phyloP scores from a whole-genome alignment of 805 yeast species.

The Lachancea thermotolerans region DNA sequence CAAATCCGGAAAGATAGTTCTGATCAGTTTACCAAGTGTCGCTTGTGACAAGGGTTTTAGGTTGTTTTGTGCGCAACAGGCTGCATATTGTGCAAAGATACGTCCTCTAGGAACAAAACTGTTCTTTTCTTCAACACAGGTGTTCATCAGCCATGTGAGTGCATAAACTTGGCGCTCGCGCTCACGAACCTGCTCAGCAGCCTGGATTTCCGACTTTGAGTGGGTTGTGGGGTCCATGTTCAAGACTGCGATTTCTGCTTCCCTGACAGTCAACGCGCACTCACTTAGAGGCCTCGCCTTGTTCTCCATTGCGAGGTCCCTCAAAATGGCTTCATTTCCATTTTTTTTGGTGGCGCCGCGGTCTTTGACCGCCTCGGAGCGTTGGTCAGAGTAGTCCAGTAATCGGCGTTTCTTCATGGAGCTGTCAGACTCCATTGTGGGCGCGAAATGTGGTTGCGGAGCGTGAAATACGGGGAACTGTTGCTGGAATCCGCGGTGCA shows the following conservation, averaged over 20 bases:
- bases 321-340: constrained; percentile 25
- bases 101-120: constrained; percentile 59
- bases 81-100: constrained; percentile 61
- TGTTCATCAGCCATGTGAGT: constrained; percentile 67
- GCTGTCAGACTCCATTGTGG: constrained; percentile 1
- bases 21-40: constrained; percentile 67
- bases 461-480: constrained; percentile 5
- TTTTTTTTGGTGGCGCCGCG: constrained; percentile 6
- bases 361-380: neutral
- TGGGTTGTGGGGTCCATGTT: constrained; percentile 27
- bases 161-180: constrained; percentile 73
- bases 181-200: constrained; percentile 39
- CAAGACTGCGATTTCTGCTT: constrained; percentile 34
- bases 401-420: constrained; percentile 1
- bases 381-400: constrained; percentile 2
- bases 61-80: constrained; percentile 46
- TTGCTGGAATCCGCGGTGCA: constrained; percentile 5
- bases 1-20: constrained; percentile 56
- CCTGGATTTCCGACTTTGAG: constrained; percentile 24
- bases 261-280: constrained; percentile 39
- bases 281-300: constrained; percentile 36
- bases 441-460: constrained; percentile 1
- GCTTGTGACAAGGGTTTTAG: constrained; percentile 66
- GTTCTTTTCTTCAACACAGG: constrained; percentile 45
- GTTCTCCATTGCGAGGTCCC: constrained; percentile 25